Evolutionary conservation across 306 rosid genomes (phyloP).

Genomic region (Mucuna pruriens): DNA sequence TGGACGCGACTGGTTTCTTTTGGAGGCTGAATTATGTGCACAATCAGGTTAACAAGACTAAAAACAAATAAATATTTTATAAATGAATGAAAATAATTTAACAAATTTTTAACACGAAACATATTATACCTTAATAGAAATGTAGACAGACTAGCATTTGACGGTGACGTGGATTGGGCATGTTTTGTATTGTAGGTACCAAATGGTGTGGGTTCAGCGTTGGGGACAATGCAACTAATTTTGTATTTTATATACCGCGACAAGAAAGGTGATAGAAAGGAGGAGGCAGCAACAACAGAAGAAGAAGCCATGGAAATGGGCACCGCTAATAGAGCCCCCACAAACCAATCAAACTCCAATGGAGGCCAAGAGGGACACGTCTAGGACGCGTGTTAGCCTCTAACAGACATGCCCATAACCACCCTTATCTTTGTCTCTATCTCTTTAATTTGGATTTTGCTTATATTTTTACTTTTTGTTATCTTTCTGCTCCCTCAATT

Average conservation of each 20-base stretch:
- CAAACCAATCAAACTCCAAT: conserved; percentile 29
- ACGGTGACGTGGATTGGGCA: background rate
- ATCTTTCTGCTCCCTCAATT: background rate
- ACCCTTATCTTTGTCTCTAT: conserved; percentile 28
- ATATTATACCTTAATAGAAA: too few relatives aligned
- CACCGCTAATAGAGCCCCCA: conserved; percentile 41
- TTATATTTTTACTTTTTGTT: background rate
- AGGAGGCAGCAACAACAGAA: conserved; percentile 27
- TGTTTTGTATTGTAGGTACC: conserved; percentile 55
- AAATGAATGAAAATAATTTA: too few relatives aligned
- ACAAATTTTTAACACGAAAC: too few relatives aligned
- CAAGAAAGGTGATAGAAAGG: conserved; percentile 37
- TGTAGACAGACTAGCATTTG: too few relatives aligned
- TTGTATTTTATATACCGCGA: conserved; percentile 73
- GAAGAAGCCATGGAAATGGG: conserved; percentile 64
- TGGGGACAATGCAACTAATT: conserved; percentile 71
- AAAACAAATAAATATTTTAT: too few relatives aligned
- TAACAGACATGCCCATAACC: background rate
- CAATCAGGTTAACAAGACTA: too few relatives aligned
- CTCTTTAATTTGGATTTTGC: conserved; percentile 8
- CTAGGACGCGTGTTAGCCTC: background rate
- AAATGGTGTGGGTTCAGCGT: conserved; percentile 73
- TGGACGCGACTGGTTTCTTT: too few relatives aligned
- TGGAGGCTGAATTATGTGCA: too few relatives aligned
- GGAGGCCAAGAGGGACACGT: conserved; percentile 37